Percentiles rank a stretch among this genome's conserved stretches.
Conservation (phyloP, 2,329 filamentous ascomycete genomes). For the Massarina eburnea region DNA sequence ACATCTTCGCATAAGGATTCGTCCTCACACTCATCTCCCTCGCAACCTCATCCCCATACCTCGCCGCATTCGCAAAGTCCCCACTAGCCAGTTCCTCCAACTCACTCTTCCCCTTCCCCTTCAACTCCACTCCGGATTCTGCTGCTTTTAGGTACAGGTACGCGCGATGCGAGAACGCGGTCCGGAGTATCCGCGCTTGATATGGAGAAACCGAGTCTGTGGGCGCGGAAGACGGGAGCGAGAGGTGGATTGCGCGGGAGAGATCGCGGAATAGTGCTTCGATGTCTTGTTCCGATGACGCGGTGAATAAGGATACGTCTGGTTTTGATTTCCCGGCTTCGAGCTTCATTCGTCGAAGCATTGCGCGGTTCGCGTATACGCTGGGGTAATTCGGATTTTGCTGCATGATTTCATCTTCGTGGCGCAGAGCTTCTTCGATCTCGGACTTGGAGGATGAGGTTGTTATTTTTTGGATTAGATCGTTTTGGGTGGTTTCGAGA, state of each 20-base stretch:
- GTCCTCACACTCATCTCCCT: conserved; percentile 61
- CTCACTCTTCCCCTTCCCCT: conserved; percentile 38
- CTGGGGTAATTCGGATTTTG: conserved; percentile 68
- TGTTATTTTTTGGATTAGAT: conserved; percentile 44
- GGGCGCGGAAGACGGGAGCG: conserved; percentile 45
- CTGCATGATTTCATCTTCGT: conserved; percentile 59
- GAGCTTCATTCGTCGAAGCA: conserved; percentile 63
- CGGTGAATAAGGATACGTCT: not conserved
- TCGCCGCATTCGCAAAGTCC: conserved; percentile 57
- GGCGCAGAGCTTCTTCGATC: conserved; percentile 24
- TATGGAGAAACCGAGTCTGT: conserved; percentile 59
- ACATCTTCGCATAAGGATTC: conserved; percentile 65
- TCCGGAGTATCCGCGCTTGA: conserved; percentile 66
- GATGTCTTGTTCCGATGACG: conserved; percentile 14
- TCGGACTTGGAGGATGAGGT: conserved; percentile 12
- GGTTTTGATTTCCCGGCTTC: conserved; percentile 17
- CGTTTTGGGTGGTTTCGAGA: conserved; percentile 47
- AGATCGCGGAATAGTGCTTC: conserved; percentile 40
- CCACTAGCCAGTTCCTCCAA: conserved; percentile 59
- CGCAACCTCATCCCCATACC: conserved; percentile 60
- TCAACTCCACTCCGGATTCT: conserved; percentile 38
- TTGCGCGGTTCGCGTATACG: conserved; percentile 73
- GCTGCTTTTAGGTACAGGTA: conserved; percentile 45
- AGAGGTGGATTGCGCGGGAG: conserved; percentile 57
- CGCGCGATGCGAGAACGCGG: conserved; percentile 71